These are phyloP conservation scores for Diphasiastrum complanatum DNA, from an alignment of 83 land plant genomes.

Conservation along the genomic window DNA sequence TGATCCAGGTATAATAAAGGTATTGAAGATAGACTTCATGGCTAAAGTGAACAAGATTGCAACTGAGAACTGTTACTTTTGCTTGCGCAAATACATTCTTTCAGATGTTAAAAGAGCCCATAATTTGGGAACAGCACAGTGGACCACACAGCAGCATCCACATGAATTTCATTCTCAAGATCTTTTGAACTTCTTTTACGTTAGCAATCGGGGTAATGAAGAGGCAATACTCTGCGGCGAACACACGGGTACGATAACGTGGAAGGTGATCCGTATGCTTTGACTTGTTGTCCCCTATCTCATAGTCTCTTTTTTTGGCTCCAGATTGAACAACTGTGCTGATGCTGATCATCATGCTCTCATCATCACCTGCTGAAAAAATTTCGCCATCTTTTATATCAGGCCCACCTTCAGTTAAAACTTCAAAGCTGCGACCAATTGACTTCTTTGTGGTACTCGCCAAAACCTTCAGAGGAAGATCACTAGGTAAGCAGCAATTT, in stretches of 20 bases:
- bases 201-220: no score
- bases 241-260: conserved; percentile 80
- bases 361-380: conserved; percentile 77
- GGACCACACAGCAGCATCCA: background rate
- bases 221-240: conserved; percentile 92
- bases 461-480: conserved; percentile 73
- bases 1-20: no score
- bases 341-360: conserved; percentile 68
- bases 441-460: conserved; percentile 47
- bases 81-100: no score
- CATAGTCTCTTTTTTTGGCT: no score
- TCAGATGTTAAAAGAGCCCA: no score
- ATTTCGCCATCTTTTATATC: conserved; percentile 30
- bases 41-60: no score
- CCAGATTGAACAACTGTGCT: conserved; percentile 16
- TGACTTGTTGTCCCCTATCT: conserved; percentile 9
- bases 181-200: background rate
- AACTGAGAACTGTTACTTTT: no score
- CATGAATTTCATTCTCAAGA: background rate
- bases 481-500: conserved; percentile 5
- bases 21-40: no score
- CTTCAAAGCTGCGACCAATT: conserved; percentile 20
- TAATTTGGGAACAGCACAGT: no score
- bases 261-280: conserved; percentile 48
- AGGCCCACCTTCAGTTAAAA: conserved; percentile 17